Conservation (phyloP, 495 filamentous ascomycete genomes). For the Talaromyces nanjingensis region DNA sequence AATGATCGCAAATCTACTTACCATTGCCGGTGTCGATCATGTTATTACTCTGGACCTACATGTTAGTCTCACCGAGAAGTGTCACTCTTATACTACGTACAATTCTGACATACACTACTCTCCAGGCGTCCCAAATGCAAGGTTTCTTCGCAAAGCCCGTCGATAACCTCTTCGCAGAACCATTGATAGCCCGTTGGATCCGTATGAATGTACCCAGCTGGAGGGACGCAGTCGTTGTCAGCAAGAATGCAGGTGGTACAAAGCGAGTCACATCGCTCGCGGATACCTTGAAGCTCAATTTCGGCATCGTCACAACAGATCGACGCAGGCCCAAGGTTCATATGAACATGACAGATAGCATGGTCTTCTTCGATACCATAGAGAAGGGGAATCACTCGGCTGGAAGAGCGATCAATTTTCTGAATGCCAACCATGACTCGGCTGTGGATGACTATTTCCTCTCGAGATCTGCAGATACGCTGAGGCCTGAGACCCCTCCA, state of each 20-base stretch:
- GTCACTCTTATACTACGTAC: background rate
- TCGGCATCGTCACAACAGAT: slow-evolving; percentile 94
- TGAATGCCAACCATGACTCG: background rate
- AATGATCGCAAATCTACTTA: slow-evolving; percentile 91
- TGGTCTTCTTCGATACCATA: slow-evolving; percentile 41
- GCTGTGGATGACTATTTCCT: slow-evolving; percentile 7
- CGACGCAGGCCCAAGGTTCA: slow-evolving; percentile 54
- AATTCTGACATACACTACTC: background rate
- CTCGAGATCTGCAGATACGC: slow-evolving; percentile 4
- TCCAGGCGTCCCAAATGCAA: slow-evolving; percentile 86
- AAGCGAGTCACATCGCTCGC: slow-evolving; percentile 96
- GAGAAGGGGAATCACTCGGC: slow-evolving; percentile 20
- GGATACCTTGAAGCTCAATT: slow-evolving; percentile 93
- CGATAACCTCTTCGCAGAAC: slow-evolving; percentile 95
- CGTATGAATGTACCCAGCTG: slow-evolving; percentile 77
- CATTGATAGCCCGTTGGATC: slow-evolving; percentile 94
- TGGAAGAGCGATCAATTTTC: background rate
- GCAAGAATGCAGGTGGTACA: slow-evolving; percentile 95
- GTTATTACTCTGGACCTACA: slow-evolving; percentile 96
- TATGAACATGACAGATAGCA: slow-evolving; percentile 61
- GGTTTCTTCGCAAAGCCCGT: slow-evolving; percentile 98
- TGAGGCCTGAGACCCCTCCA: slow-evolving; percentile 31
- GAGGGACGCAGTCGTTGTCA: slow-evolving; percentile 90
- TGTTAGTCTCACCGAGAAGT: slow-evolving; percentile 31
- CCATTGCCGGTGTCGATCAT: slow-evolving; percentile 91